A percentile compares a stretch with the other conserved stretches of the same genome.
These are phyloP conservation scores for Tripterygium wilfordii DNA, from an alignment of 177 flowering plant species.

Conservation along the genomic window DNA sequence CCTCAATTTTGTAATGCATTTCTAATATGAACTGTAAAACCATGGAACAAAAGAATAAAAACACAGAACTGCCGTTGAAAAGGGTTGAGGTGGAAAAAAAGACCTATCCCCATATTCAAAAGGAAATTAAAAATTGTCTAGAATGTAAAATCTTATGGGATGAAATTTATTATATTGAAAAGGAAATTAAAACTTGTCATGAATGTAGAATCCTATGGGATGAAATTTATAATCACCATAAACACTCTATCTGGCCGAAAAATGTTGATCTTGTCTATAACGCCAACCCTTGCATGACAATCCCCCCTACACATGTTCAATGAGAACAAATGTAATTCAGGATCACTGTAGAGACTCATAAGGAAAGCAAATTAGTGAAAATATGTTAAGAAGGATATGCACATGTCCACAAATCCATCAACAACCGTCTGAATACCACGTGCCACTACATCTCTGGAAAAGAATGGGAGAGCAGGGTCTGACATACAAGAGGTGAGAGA, in stretches of 20 bases:
- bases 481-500: conserved; percentile 57
- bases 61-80: background rate
- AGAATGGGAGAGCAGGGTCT: conserved; percentile 61
- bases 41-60: conserved; percentile 1
- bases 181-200: background rate
- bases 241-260: conserved; percentile 98
- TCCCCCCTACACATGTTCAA: conserved; percentile 46
- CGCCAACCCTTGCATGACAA: conserved; percentile 26
- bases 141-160: background rate
- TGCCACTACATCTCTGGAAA: conserved; percentile 50
- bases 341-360: no score
- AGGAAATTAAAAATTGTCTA: background rate
- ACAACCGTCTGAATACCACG: conserved; percentile 68
- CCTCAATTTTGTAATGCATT: conserved; percentile 73
- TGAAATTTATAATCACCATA: conserved; percentile 40
- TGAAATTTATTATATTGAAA: no score
- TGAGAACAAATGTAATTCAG: background rate
- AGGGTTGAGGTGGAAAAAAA: background rate
- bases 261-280: conserved; percentile 75
- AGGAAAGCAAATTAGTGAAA: background rate
- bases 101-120: no score
- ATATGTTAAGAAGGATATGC: conserved; percentile 6
- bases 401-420: conserved; percentile 90
- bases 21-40: conserved; percentile 71
- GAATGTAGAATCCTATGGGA: background rate